Conservation (phyloP, 2,329 filamentous ascomycete species). For the Aspergillus felis region DNA sequence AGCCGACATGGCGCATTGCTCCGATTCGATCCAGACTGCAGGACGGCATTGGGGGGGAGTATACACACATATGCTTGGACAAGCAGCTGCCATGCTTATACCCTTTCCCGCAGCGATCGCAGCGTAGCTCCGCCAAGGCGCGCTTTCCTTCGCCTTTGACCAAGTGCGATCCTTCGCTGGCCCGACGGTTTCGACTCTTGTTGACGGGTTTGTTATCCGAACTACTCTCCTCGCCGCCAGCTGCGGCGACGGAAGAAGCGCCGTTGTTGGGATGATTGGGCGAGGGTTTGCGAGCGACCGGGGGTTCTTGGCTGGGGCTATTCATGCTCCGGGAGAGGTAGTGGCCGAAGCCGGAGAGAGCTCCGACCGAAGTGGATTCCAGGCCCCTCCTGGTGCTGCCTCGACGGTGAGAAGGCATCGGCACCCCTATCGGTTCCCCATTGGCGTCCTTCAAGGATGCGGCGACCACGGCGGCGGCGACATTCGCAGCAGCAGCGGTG, state of each 20-base stretch:
- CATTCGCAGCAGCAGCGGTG: conserved; percentile 68
- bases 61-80: conserved; percentile 98
- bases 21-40: conserved; percentile 41
- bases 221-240: conserved; percentile 45
- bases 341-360: conserved; percentile 38
- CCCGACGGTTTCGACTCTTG: conserved; percentile 56
- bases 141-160: conserved; percentile 76
- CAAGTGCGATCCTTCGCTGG: conserved; percentile 83
- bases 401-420: conserved; percentile 56
- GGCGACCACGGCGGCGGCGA: conserved; percentile 59
- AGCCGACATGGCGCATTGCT: conserved; percentile 37
- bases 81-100: conserved; percentile 99
- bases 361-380: conserved; percentile 58
- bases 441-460: conserved; percentile 64
- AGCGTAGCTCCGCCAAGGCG: conserved; percentile 81
- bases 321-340: conserved; percentile 41
- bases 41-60: conserved; percentile 50
- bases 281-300: conserved; percentile 37
- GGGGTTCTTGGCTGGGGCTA: conserved; percentile 30
- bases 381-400: conserved; percentile 48
- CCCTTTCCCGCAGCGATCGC: conserved; percentile 97
- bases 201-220: conserved; percentile 45
- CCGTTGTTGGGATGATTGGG: conserved; percentile 28
- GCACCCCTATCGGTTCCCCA: conserved; percentile 57
- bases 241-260: conserved; percentile 13